Evolutionary conservation across 2,329 filamentous ascomycete species (phyloP).

Genomic region (Aspergillus novoparasiticus): DNA sequence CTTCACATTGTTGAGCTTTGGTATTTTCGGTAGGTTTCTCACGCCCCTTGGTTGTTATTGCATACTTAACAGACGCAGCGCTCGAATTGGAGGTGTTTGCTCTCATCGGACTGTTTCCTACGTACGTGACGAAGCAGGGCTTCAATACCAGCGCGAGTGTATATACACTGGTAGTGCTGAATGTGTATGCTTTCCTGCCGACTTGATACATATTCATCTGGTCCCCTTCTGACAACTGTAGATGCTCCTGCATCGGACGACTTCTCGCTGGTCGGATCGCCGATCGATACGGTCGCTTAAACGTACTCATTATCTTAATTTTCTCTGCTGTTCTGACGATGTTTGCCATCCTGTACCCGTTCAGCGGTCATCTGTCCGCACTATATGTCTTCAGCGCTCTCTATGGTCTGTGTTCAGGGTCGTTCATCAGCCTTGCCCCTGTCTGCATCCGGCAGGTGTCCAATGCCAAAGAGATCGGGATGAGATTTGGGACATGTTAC

Average conservation of each 20-base stretch:
- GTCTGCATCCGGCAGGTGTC: conserved; percentile 54
- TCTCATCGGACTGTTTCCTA: conserved; percentile 32
- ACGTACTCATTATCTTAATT: conserved; percentile 45
- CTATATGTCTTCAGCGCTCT: conserved; percentile 48
- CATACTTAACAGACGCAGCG: conserved; percentile 18
- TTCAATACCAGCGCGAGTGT: conserved; percentile 28
- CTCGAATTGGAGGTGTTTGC: conserved; percentile 37
- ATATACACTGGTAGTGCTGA: conserved; percentile 43
- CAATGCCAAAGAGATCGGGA: conserved; percentile 50
- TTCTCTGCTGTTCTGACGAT: conserved; percentile 40
- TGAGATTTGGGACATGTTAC: conserved; percentile 53
- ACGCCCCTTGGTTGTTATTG: background rate
- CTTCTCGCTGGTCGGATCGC: conserved; percentile 48
- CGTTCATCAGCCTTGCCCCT: conserved; percentile 48
- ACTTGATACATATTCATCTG: background rate
- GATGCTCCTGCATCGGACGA: conserved; percentile 47
- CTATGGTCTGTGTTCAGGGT: conserved; percentile 52
- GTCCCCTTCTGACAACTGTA: conserved; percentile 12
- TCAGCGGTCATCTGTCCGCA: conserved; percentile 35
- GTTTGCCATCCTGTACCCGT: conserved; percentile 40
- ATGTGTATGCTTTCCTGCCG: conserved; percentile 30
- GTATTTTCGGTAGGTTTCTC: conserved; percentile 44
- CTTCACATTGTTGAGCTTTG: conserved; percentile 49
- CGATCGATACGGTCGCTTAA: conserved; percentile 51
- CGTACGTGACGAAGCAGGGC: conserved; percentile 32